phyloP scores from a whole-genome alignment of 495 filamentous ascomycete species.

The Aspergillus baeticus region DNA sequence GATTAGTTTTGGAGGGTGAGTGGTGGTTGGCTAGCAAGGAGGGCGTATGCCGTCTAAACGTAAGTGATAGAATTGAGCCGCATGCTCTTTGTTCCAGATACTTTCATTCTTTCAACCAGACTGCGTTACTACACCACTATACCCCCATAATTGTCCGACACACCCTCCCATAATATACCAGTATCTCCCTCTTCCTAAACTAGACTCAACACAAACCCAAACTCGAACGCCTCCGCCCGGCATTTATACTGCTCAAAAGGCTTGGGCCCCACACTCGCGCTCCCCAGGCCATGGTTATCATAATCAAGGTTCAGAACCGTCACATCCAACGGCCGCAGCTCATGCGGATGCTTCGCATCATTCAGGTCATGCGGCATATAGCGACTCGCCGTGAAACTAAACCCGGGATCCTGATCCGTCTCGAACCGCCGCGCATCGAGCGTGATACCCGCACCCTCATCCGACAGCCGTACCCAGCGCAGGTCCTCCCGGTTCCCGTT shows the following conservation, averaged over 20 bases:
- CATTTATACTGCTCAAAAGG: constrained; percentile 5
- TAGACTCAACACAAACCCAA: constrained; percentile 3
- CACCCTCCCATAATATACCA: no score
- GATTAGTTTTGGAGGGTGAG: no score
- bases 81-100: no score
- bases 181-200: no score
- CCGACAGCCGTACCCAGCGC: constrained; percentile 7
- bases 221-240: constrained; percentile 3
- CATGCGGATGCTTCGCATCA: constrained; percentile 54
- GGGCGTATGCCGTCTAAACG: no score
- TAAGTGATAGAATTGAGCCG: no score
- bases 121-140: no score
- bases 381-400: constrained; percentile 54
- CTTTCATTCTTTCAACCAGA: no score
- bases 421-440: neutral
- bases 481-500: constrained; percentile 26
- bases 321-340: constrained; percentile 51
- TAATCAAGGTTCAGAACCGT: constrained; percentile 58
- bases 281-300: constrained; percentile 57
- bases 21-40: no score
- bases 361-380: constrained; percentile 55
- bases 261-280: constrained; percentile 1
- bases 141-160: no score
- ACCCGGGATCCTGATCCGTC: constrained; percentile 14
- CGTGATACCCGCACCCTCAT: neutral